A percentile compares a stretch with the other conserved stretches of the same genome.
These are phyloP conservation scores for Sporothrix variecibatus DNA, from an alignment of 2,329 filamentous ascomycete species.

Conservation along the genomic window DNA sequence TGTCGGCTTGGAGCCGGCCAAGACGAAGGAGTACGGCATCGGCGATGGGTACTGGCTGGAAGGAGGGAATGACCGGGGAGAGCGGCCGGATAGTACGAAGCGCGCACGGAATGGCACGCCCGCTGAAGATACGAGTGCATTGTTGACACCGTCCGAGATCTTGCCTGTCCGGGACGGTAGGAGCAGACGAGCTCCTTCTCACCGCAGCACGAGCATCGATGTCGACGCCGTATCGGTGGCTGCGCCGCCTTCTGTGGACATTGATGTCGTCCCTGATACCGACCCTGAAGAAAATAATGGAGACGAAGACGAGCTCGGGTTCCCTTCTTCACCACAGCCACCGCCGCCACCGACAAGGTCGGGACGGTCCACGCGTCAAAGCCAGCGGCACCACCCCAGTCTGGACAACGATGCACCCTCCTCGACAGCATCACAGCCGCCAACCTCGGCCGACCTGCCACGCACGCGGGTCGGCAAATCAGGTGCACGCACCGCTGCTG, in stretches of 20 bases:
- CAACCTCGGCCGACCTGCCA: constrained; percentile 33
- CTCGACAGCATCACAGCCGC: constrained; percentile 26
- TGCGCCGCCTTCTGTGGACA: background rate
- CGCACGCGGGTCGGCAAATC: constrained; percentile 40
- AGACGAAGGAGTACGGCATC: constrained; percentile 70
- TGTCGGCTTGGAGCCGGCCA: constrained; percentile 70
- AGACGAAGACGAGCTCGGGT: constrained; percentile 20
- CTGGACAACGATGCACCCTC: background rate
- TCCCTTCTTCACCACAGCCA: background rate
- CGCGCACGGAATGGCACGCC: background rate
- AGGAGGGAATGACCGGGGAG: constrained; percentile 38
- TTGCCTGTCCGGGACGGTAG: background rate
- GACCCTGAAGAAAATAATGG: constrained; percentile 34
- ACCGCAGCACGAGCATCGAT: background rate
- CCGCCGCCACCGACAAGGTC: background rate
- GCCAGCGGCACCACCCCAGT: constrained; percentile 25
- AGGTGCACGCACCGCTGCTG: constrained; percentile 36
- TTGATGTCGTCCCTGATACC: constrained; percentile 23
- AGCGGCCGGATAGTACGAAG: background rate
- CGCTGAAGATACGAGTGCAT: background rate
- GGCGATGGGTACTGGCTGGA: constrained; percentile 77
- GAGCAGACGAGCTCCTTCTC: background rate
- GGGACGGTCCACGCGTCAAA: background rate
- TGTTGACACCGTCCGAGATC: background rate
- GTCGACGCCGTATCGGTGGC: background rate